phyloP scores from a whole-genome alignment of 2,329 filamentous ascomycete species.

The Xylaria sp. region DNA sequence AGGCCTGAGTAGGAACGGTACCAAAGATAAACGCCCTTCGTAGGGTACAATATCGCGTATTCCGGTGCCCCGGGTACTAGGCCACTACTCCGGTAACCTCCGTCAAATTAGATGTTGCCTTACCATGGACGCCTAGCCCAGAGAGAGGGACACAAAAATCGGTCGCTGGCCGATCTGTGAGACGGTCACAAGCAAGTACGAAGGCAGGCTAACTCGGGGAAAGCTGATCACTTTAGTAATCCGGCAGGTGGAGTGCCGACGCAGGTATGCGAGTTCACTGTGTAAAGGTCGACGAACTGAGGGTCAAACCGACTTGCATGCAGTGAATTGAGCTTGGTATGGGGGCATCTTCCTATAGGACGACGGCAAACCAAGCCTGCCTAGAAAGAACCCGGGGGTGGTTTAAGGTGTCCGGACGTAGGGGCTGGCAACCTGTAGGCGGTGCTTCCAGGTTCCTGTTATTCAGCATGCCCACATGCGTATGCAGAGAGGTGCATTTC shows the following conservation, averaged over 20 bases:
- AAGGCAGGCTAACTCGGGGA: conserved; percentile 9
- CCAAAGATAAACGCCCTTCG: too few relatives aligned
- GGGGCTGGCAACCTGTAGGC: conserved; percentile 27
- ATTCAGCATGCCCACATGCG: conserved; percentile 22
- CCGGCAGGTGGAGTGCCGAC: conserved; percentile 17
- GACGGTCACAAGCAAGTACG: not conserved
- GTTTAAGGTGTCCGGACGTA: conserved; percentile 36
- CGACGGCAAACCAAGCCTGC: conserved; percentile 32
- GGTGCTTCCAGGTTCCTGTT: conserved; percentile 21
- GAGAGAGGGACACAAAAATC: conserved; percentile 11
- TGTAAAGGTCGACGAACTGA: conserved; percentile 32
- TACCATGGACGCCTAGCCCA: not conserved
- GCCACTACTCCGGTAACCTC: not conserved
- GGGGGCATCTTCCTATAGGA: conserved; percentile 41
- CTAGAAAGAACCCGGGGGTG: conserved; percentile 34
- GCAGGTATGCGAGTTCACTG: conserved; percentile 29
- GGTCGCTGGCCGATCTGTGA: conserved; percentile 1
- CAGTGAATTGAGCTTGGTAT: conserved; percentile 38
- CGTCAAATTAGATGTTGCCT: not conserved
- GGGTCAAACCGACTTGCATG: conserved; percentile 35
- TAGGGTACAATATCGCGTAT: too few relatives aligned
- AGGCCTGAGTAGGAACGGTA: too few relatives aligned
- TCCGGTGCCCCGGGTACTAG: not conserved
- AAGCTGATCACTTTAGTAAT: conserved; percentile 4
- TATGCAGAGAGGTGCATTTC: conserved; percentile 27